Conservation (phyloP, 2,329 filamentous ascomycete genomes). For the Calonectria pauciramosa region DNA sequence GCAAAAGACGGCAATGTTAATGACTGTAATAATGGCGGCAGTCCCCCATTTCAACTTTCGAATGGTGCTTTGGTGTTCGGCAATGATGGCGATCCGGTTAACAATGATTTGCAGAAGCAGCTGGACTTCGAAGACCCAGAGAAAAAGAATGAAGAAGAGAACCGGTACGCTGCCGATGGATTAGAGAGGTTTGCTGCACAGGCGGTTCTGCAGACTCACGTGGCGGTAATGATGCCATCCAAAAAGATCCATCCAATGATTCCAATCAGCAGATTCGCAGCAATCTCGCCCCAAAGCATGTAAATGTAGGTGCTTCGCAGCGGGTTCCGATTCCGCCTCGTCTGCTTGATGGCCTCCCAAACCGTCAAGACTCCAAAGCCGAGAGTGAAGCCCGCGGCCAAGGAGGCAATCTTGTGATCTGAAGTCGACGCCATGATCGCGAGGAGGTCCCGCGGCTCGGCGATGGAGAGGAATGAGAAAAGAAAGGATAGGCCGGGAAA, state of each 20-base stretch:
- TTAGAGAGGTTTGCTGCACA: neutral
- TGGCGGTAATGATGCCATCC: conserved; percentile 49
- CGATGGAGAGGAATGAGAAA: neutral
- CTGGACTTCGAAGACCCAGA: conserved; percentile 63
- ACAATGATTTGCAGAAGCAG: conserved; percentile 68
- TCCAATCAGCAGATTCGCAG: conserved; percentile 54
- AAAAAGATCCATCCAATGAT: conserved; percentile 58
- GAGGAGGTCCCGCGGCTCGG: neutral
- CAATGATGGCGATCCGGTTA: conserved; percentile 65
- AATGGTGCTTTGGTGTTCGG: conserved; percentile 55
- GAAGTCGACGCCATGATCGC: conserved; percentile 32
- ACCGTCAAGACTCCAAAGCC: conserved; percentile 57
- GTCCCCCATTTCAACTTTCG: conserved; percentile 62
- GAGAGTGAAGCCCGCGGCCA: conserved; percentile 52
- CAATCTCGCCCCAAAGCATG: conserved; percentile 62
- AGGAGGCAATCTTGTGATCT: conserved; percentile 48
- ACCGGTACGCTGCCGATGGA: conserved; percentile 44
- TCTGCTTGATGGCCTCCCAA: conserved; percentile 59
- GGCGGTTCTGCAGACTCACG: conserved; percentile 33
- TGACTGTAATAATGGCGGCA: conserved; percentile 57
- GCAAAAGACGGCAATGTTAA: conserved; percentile 67
- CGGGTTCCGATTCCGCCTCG: conserved; percentile 51
- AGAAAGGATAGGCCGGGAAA: neutral
- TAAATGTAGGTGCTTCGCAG: conserved; percentile 56
- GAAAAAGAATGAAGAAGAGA: conserved; percentile 52